Percentiles rank a stretch among this genome's conserved stretches.
phyloP scores from a whole-genome alignment of 2,329 filamentous ascomycete genomes.

The Juglanconis sp. region DNA sequence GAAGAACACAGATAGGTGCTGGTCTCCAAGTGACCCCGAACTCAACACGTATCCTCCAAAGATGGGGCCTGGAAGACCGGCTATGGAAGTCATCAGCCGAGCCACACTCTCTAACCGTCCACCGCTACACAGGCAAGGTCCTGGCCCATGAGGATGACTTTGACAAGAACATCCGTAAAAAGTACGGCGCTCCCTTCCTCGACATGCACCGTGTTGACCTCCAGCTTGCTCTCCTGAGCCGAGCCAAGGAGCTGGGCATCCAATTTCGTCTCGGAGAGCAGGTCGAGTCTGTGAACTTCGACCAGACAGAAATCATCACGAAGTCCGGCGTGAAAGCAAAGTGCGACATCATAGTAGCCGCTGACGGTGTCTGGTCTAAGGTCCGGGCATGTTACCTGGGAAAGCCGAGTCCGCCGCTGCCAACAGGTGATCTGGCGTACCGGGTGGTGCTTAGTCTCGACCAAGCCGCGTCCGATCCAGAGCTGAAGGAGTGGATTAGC shows the following conservation, averaged over 20 bases:
- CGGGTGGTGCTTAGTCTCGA: constrained; percentile 54
- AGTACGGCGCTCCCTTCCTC: constrained; percentile 27
- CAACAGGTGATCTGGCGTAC: constrained; percentile 65
- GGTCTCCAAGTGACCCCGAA: constrained; percentile 30
- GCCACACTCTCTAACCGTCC: constrained; percentile 25
- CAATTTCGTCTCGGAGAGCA: constrained; percentile 45
- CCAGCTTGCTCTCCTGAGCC: constrained; percentile 49
- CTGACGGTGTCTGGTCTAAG: constrained; percentile 62
- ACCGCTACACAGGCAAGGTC: constrained; percentile 27
- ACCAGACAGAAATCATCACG: constrained; percentile 38
- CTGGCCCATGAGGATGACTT: constrained; percentile 28
- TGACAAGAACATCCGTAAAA: constrained; percentile 23
- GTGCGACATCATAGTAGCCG: constrained; percentile 58
- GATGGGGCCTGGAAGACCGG: constrained; percentile 22
- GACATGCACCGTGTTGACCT: constrained; percentile 59
- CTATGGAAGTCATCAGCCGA: constrained; percentile 24
- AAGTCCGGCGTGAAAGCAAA: constrained; percentile 34
- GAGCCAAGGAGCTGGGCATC: constrained; percentile 52
- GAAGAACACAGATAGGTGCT: constrained; percentile 17
- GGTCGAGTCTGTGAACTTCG: constrained; percentile 47
- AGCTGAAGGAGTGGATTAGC: constrained; percentile 50
- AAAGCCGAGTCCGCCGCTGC: constrained; percentile 44
- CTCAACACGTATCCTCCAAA: constrained; percentile 25
- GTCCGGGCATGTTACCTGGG: constrained; percentile 49
- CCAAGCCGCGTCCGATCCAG: constrained; percentile 45